phyloP scores from a whole-genome alignment of 176 grass and related monocot species.

The Aegilops sharonensis region DNA sequence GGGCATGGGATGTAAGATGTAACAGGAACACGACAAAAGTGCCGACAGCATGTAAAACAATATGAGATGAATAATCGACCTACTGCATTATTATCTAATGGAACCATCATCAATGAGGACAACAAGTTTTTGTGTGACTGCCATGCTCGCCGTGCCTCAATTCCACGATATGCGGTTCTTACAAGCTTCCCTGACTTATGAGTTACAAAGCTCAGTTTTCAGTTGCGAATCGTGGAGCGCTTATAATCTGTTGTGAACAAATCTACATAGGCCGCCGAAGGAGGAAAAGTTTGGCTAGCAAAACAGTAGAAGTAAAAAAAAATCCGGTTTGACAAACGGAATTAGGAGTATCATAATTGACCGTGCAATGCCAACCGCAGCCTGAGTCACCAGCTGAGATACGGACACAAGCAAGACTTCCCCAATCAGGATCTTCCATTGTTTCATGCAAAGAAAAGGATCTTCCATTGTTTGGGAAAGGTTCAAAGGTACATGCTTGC shows the following conservation, averaged over 20 bases:
- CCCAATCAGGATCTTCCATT: background rate
- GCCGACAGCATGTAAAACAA: background rate
- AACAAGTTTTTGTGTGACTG: background rate
- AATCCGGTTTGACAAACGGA: background rate
- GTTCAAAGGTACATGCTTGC: constrained; percentile 7
- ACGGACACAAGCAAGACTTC: background rate
- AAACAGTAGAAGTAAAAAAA: background rate
- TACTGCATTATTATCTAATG: background rate
- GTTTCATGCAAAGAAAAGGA: background rate
- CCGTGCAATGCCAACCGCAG: background rate
- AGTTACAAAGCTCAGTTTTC: background rate
- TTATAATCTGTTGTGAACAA: background rate
- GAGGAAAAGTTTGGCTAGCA: background rate
- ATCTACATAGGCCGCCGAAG: background rate
- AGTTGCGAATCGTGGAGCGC: background rate
- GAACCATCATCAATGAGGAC: constrained; percentile 25
- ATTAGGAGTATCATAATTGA: background rate
- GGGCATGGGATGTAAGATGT: background rate
- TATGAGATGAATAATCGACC: background rate
- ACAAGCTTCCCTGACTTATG: constrained; percentile 14
- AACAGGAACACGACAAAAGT: background rate
- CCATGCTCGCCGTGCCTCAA: background rate
- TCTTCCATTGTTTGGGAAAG: constrained; percentile 1
- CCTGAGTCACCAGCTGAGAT: background rate
- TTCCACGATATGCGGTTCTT: background rate